Conservation (phyloP, 495 filamentous ascomycete genomes). For the Neurospora terricola region DNA sequence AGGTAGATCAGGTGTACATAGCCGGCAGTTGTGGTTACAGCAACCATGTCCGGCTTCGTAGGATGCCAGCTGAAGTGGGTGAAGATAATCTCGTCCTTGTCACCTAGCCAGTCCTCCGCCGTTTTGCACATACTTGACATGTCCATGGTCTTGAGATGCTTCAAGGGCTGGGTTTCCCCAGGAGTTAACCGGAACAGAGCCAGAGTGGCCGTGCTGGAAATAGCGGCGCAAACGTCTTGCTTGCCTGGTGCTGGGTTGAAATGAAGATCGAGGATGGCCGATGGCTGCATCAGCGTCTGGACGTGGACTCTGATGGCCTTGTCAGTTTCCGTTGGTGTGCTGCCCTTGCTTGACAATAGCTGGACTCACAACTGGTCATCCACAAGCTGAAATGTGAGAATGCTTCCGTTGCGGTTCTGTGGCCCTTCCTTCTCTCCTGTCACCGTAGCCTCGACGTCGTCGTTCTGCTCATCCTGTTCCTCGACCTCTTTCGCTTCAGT, state of each 20-base stretch:
- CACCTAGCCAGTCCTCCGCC: background rate
- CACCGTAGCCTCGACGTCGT: background rate
- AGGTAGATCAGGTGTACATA: constrained; percentile 41
- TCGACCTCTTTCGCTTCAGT: constrained; percentile 17
- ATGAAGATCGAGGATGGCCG: constrained; percentile 76
- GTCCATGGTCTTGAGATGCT: constrained; percentile 21
- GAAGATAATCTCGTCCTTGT: constrained; percentile 43
- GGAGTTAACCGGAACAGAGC: constrained; percentile 46
- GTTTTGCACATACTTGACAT: constrained; percentile 12
- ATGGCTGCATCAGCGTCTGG: constrained; percentile 46
- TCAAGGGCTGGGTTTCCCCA: constrained; percentile 16
- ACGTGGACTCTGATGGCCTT: constrained; percentile 23
- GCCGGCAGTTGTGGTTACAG: constrained; percentile 61
- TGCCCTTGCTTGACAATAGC: background rate
- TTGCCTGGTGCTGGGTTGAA: constrained; percentile 50
- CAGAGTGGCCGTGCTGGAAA: constrained; percentile 62
- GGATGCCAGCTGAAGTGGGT: constrained; percentile 67
- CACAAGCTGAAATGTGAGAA: constrained; percentile 53
- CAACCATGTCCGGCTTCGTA: constrained; percentile 35
- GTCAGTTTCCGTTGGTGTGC: constrained; percentile 10
- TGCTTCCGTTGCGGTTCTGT: constrained; percentile 61
- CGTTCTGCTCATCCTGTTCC: constrained; percentile 23
- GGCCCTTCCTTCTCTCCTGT: constrained; percentile 13
- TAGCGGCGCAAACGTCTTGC: constrained; percentile 51
- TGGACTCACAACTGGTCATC: constrained; percentile 42